Evolutionary conservation across 2,329 filamentous ascomycete species (phyloP).

Genomic region (Coniochaeta sp.): DNA sequence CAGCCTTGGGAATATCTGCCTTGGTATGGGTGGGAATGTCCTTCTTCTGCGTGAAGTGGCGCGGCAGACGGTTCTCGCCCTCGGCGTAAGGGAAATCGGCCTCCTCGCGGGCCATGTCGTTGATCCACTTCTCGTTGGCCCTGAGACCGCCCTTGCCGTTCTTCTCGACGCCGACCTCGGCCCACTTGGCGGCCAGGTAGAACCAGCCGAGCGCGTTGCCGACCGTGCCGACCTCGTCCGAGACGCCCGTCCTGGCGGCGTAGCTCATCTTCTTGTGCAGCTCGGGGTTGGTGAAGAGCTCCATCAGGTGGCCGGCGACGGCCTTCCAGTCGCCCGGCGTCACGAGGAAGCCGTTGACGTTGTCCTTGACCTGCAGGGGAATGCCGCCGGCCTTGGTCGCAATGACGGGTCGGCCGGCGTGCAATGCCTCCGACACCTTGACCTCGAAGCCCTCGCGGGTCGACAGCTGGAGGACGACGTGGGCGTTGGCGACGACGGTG

Average conservation of each 20-base stretch:
- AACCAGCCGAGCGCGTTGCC: constrained; percentile 72
- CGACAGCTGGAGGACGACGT: constrained; percentile 70
- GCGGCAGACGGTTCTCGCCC: constrained; percentile 54
- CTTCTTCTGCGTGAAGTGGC: constrained; percentile 29
- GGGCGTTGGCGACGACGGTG: constrained; percentile 63
- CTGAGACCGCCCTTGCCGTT: constrained; percentile 34
- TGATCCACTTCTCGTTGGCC: constrained; percentile 61
- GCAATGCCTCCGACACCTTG: constrained; percentile 77
- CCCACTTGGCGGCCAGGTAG: constrained; percentile 64
- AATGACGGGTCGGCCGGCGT: constrained; percentile 73
- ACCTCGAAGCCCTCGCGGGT: constrained; percentile 81
- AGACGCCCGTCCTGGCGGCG: constrained; percentile 59
- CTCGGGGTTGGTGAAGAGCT: constrained; percentile 58
- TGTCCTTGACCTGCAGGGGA: constrained; percentile 67
- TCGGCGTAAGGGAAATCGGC: constrained; percentile 51
- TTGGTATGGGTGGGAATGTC: constrained; percentile 5
- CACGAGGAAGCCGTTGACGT: constrained; percentile 67
- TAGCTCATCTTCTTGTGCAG: constrained; percentile 60
- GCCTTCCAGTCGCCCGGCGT: constrained; percentile 61
- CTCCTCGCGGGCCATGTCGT: constrained; percentile 64
- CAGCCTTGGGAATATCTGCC: background rate
- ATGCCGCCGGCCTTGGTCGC: constrained; percentile 73
- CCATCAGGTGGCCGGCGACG: constrained; percentile 59
- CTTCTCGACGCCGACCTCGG: constrained; percentile 42
- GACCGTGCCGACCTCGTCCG: constrained; percentile 75